Base-by-base conservation (phyloP, 176 grass and related monocot genomes). In the Aegilops umbellulata region DNA sequence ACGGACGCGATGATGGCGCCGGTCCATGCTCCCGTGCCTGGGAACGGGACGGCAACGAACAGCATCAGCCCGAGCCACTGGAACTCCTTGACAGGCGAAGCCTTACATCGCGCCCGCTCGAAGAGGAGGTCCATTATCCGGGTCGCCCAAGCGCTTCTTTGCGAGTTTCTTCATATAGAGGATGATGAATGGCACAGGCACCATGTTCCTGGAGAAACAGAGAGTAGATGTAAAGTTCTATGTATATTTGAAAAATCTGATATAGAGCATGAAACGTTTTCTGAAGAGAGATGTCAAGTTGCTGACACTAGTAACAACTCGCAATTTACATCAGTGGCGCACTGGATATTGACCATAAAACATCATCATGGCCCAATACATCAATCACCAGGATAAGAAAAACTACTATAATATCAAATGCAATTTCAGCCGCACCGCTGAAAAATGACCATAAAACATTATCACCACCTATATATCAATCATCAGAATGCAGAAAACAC, bases 201-300 rank as follows among this genome's bases (percentile, higher is more conserved):
- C 39, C 39, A 41, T 41, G 39, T 41, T 41, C 39, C 39, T 41
- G 9, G 39, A 82, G 25, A 85, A 94, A 61, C 22, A 57, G 9
- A 87, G 68, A 84, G 2, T 8, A 64, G 1, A 65, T 55, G 22
- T 42, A 1, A 41, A 39, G 22, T 41, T 63, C 2, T 7, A 32
- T 62, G 22, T 78, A 25, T 14, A 46, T 13, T 39, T 10, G 8
- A 39, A 38, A 39, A 39, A 39, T 39, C 36, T 39, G 8, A 39
- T 39, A 39, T 39, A 39, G 36, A 69, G 23, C 14, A 22, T 7
- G 13, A 68, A 82, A 5, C 41, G 20, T 78, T 76, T 73, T 62
- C 0, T 14, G 9, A 25, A 60, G n/a, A 60, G n/a, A 83, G 1
- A 13, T 7, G 63, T 63, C 7, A 62, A 38, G 60, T 31, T 36